These are phyloP conservation scores for Trichoderma oligosporum DNA, from an alignment of 2,329 filamentous ascomycete species.

Conservation along the genomic window DNA sequence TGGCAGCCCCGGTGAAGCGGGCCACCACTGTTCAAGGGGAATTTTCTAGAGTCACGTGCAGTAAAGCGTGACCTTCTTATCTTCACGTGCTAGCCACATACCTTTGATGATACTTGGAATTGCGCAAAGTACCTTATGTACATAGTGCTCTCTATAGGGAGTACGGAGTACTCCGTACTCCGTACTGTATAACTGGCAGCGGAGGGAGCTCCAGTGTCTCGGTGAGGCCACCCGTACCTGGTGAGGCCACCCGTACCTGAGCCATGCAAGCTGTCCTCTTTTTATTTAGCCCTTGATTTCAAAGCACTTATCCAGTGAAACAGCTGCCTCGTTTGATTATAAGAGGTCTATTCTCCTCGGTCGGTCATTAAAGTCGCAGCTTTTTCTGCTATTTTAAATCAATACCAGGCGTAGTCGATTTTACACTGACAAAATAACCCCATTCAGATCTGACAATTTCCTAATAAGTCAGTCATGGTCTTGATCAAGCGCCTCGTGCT, in stretches of 20 bases:
- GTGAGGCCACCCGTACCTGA: conserved; percentile 11
- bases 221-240: conserved; percentile 4
- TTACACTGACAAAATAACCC: neutral
- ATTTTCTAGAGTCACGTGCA: conserved; percentile 24
- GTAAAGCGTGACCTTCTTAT: neutral
- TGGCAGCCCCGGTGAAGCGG: conserved; percentile 35
- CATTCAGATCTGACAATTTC: neutral
- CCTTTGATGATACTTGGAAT: too few relatives aligned
- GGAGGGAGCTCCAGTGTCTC: conserved; percentile 5
- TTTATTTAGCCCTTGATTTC: conserved; percentile 14
- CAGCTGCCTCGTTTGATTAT: neutral
- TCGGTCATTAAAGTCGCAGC: neutral
- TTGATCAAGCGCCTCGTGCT: conserved; percentile 59
- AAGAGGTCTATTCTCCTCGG: neutral
- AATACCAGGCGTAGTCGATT: neutral
- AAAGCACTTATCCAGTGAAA: conserved; percentile 14
- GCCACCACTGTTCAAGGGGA: neutral
- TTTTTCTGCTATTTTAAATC: neutral
- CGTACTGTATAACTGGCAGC: too few relatives aligned
- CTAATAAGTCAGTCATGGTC: conserved; percentile 45
- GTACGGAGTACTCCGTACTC: too few relatives aligned
- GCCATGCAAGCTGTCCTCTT: conserved; percentile 20
- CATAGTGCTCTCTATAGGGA: too few relatives aligned
- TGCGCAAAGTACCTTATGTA: too few relatives aligned
- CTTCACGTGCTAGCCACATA: conserved; percentile 20